Evolutionary conservation across 768 basidiomycete species (phyloP).

Genomic region (Panaeolus cyanescens): DNA sequence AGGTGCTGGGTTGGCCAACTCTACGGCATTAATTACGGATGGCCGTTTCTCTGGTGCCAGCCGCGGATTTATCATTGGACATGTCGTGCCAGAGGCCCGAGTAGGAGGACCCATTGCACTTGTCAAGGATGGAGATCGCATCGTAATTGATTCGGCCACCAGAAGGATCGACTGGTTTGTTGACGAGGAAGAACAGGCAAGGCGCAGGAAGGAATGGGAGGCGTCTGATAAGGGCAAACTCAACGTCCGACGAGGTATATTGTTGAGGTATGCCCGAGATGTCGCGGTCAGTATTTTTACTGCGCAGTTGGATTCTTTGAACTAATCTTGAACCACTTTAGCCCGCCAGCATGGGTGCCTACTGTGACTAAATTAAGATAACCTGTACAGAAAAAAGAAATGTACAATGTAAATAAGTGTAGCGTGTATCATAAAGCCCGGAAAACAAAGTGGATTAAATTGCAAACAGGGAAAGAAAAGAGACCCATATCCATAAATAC

Average conservation of each 20-base stretch:
- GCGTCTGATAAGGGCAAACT: conserved; percentile 60
- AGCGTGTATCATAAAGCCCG: background rate
- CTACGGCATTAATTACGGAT: conserved; percentile 84
- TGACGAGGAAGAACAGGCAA: conserved; percentile 61
- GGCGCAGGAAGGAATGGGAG: conserved; percentile 71
- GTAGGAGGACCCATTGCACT: conserved; percentile 88
- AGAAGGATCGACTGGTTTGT: conserved; percentile 76
- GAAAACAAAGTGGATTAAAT: background rate
- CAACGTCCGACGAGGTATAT: conserved; percentile 72
- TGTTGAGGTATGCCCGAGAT: conserved; percentile 82
- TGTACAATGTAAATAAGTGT: background rate
- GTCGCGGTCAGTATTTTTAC: conserved; percentile 67
- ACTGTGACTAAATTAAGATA: conserved; percentile 60
- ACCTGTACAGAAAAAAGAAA: conserved; percentile 5
- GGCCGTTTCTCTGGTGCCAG: conserved; percentile 88
- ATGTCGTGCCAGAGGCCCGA: conserved; percentile 63
- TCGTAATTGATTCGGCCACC: conserved; percentile 70
- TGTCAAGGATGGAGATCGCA: conserved; percentile 79
- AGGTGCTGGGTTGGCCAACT: conserved; percentile 78
- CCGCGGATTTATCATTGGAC: conserved; percentile 55
- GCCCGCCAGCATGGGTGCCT: conserved; percentile 84
- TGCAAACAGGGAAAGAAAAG: conserved; percentile 1
- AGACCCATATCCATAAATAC: background rate
- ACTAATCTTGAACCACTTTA: conserved; percentile 25
- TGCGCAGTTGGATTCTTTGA: background rate